Evolutionary conservation across 2,329 filamentous ascomycete species (phyloP).

Genomic region (Phialophora macrospora): DNA sequence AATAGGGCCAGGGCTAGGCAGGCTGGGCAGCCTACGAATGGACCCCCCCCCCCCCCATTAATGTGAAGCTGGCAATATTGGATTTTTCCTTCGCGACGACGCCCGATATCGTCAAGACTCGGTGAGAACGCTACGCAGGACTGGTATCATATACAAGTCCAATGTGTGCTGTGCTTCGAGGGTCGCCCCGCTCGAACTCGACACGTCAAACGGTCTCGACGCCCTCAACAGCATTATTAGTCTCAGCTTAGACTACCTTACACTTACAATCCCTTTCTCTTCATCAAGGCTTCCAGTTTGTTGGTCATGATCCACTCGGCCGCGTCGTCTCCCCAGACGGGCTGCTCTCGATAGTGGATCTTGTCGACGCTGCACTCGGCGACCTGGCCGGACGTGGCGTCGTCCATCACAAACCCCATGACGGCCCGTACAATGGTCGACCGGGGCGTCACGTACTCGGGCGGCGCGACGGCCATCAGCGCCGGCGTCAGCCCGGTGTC

Average conservation of each 20-base stretch:
- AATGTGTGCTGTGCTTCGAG: too few relatives aligned
- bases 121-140: not conserved
- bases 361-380: constrained; percentile 20
- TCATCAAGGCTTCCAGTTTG: constrained; percentile 12
- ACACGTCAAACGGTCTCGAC: not conserved
- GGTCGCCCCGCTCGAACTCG: too few relatives aligned
- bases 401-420: constrained; percentile 7
- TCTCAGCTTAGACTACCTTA: not conserved
- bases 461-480: constrained; percentile 14
- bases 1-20: too few relatives aligned
- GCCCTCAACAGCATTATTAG: not conserved
- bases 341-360: constrained; percentile 17
- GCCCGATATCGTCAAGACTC: not conserved
- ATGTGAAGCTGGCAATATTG: not conserved
- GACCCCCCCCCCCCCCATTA: not conserved
- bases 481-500: constrained; percentile 9
- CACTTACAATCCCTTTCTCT: not conserved
- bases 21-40: not conserved
- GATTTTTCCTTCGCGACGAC: not conserved
- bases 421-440: constrained; percentile 19
- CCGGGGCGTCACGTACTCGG: constrained; percentile 17
- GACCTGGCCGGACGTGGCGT: constrained; percentile 4
- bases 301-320: constrained; percentile 22
- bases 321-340: constrained; percentile 14
- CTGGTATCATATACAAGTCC: too few relatives aligned